phyloP scores from a whole-genome alignment of 2,329 filamentous ascomycete genomes.

The Purpureocillium takamizusanense region DNA sequence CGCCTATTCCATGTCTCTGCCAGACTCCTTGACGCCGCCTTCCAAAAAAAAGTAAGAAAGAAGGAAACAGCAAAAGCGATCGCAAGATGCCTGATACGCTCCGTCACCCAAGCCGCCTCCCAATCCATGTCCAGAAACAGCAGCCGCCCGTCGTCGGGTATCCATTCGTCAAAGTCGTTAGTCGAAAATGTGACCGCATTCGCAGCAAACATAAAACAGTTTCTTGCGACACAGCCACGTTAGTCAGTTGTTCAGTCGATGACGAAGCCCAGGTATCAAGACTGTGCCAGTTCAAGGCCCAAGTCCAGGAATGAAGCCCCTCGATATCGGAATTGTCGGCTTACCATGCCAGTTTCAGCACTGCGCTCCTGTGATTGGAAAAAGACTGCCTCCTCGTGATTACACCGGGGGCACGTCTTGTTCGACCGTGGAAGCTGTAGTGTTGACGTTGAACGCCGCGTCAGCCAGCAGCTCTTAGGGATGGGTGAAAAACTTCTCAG shows the following conservation, averaged over 20 bases:
- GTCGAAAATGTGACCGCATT: slow-evolving; percentile 81
- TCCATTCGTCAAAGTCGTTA: slow-evolving; percentile 23
- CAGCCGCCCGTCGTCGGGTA: slow-evolving; percentile 8
- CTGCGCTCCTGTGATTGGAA: slow-evolving; percentile 98
- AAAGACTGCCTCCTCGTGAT: slow-evolving; percentile 86
- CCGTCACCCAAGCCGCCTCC: background rate
- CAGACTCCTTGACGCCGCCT: too few relatives aligned
- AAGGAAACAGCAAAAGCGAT: too few relatives aligned
- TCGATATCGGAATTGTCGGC: slow-evolving; percentile 19
- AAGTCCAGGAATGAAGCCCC: too few relatives aligned
- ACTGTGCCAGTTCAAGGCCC: too few relatives aligned
- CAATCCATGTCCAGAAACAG: background rate
- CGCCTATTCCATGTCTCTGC: too few relatives aligned
- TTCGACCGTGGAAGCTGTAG: slow-evolving; percentile 83
- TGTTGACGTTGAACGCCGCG: slow-evolving; percentile 20
- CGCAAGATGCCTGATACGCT: too few relatives aligned
- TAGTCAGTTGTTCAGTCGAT: slow-evolving; percentile 4
- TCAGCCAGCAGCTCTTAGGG: slow-evolving; percentile 29
- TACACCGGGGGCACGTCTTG: slow-evolving; percentile 76
- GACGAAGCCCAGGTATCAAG: too few relatives aligned
- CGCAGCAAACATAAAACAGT: slow-evolving; percentile 90
- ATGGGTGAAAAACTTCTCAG: slow-evolving; percentile 5
- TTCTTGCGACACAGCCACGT: slow-evolving; percentile 44
- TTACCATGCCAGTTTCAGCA: slow-evolving; percentile 95
- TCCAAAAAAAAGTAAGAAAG: too few relatives aligned